phyloP scores from a whole-genome alignment of 495 filamentous ascomycete genomes.

The Aspergillus heteromorphus region DNA sequence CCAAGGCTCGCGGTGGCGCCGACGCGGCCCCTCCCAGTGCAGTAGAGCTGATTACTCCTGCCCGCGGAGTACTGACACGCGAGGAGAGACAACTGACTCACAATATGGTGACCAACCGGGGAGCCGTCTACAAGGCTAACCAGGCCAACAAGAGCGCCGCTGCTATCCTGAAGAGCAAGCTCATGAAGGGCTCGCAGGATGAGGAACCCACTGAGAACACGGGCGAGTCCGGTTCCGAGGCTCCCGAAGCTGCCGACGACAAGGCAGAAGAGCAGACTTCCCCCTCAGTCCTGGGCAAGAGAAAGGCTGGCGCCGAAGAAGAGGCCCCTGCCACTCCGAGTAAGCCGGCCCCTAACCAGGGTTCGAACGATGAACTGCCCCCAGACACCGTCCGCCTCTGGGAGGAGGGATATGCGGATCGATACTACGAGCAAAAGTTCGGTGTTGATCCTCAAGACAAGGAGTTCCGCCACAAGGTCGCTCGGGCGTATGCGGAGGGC shows the following conservation, averaged over 20 bases:
- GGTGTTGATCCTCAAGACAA: constrained; percentile 73
- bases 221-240: constrained; percentile 10
- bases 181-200: constrained; percentile 47
- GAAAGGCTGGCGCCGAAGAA: constrained; percentile 58
- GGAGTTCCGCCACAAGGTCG: constrained; percentile 87
- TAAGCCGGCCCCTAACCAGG: constrained; percentile 46
- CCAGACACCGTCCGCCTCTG: constrained; percentile 84
- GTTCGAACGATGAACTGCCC: constrained; percentile 53
- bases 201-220: constrained; percentile 17
- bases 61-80: constrained; percentile 52
- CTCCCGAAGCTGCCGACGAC: constrained; percentile 18
- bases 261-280: constrained; percentile 25
- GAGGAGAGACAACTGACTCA: constrained; percentile 66
- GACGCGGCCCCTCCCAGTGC: constrained; percentile 36
- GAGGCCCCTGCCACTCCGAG: constrained; percentile 53
- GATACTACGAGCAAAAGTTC: constrained; percentile 98
- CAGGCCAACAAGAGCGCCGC: constrained; percentile 92
- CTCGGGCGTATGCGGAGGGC: constrained; percentile 88
- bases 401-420: constrained; percentile 90
- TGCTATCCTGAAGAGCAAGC: constrained; percentile 75
- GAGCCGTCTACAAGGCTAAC: constrained; percentile 69
- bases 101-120: constrained; percentile 80
- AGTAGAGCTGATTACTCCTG: constrained; percentile 56
- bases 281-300: constrained; percentile 51
- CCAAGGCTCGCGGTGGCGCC: constrained; percentile 21